A percentile compares a stretch with the other conserved stretches of the same genome.
These are phyloP conservation scores for Byssothecium circinans DNA, from an alignment of 2,329 filamentous ascomycete species.

Conservation along the genomic window DNA sequence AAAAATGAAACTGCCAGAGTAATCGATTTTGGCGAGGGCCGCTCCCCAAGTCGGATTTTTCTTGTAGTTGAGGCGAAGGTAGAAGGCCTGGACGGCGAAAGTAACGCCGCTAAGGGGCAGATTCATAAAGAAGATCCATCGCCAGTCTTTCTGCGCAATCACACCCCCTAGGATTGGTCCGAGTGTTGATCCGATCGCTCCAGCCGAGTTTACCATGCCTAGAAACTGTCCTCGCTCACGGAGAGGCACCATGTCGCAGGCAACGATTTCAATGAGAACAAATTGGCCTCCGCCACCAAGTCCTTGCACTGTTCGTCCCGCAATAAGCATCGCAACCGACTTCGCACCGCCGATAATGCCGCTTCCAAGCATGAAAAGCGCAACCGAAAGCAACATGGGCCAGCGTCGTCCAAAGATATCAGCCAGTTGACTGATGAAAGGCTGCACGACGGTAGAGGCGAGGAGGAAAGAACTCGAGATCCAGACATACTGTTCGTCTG, in stretches of 20 bases:
- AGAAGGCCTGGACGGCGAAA: too few species aligned
- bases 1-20: too few species aligned
- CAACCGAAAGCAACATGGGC: conserved; percentile 31
- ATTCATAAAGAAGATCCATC: conserved; percentile 49
- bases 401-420: conserved; percentile 50
- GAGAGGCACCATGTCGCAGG: conserved; percentile 53
- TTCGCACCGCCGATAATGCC: conserved; percentile 53
- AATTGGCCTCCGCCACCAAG: conserved; percentile 48
- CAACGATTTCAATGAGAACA: conserved; percentile 48
- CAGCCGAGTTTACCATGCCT: conserved; percentile 13
- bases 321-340: conserved; percentile 52
- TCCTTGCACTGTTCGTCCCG: conserved; percentile 56
- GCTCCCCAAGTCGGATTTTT: too few species aligned
- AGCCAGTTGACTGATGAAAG: conserved; percentile 9
- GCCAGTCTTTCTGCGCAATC: conserved; percentile 41
- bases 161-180: conserved; percentile 22
- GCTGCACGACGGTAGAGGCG: conserved; percentile 36
- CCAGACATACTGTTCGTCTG: conserved; percentile 41
- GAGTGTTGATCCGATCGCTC: conserved; percentile 13
- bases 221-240: conserved; percentile 45
- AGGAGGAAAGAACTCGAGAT: conserved; percentile 39
- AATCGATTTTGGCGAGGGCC: too few species aligned
- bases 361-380: conserved; percentile 54
- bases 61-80: too few species aligned
- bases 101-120: conserved; percentile 22